Base-by-base conservation (phyloP, 371 early-diverging fungal genomes). In the Gilbertella persicaria region DNA sequence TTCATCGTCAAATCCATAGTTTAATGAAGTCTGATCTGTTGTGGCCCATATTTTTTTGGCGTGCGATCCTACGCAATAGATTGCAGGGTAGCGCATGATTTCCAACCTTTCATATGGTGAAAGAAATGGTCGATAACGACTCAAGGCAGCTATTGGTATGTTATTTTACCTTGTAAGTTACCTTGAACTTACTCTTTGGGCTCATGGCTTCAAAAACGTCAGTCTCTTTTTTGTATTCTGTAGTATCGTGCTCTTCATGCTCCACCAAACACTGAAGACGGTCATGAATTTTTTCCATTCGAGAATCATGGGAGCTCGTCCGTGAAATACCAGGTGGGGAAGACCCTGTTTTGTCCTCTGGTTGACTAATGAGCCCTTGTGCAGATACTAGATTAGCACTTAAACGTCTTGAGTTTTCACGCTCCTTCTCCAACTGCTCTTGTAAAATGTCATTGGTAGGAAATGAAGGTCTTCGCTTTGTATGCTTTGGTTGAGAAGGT, bases 61-160 rank as follows among this genome's bases (percentile, higher is more conserved):
- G 52, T 86, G 84, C 38, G 79, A 82, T 20, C 96, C 96, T 38
- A 88, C 85, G 64, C 88, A 97, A 66, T 92, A 96, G 29, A 97
- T 74, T 20, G 87, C 80, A 5, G 82, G 79, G 50, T 75, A 95
- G 23, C 82, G 78, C 12, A 83, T 62, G 28, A 96, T 89, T 70
- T 96, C 96, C 3, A 73, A 73, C 38, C 84, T 86, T 68, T 95
- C 96, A 45, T 83, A 86, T 12, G 78, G 62, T 12, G 88, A 90
- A 28, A 94, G 62, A 52, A 75, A 75, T n/a, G 73, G 66, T 19
- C 65, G 74, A 41, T 82, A 85, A 19, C 63, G 60, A 37, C 75
- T 76, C 29, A 85, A 56, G 1, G 77, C 76, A 29, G 63, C 77
- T 70, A 43, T 44, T 13, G 26, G 26, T 3, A 26, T 26, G 5